Percentiles rank a stretch among this genome's conserved stretches.
phyloP scores from a whole-genome alignment of 305 asterid genomes.

The Ajuga reptans region DNA sequence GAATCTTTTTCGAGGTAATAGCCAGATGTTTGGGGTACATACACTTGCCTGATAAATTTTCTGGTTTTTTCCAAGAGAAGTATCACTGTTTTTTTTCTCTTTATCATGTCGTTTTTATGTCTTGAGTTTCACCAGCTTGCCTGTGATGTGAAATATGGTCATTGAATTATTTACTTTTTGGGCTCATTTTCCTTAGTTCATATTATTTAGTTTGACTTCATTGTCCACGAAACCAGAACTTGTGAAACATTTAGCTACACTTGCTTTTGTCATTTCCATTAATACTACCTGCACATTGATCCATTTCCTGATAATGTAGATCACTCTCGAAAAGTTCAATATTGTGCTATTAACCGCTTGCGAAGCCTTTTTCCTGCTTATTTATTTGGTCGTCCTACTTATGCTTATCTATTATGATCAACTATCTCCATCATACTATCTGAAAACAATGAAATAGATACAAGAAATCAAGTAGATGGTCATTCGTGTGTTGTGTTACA shows the following conservation, averaged over 20 bases:
- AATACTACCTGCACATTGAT: neutral
- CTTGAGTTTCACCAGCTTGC: slow-evolving; percentile 12
- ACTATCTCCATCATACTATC: neutral
- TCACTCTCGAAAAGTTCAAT: neutral
- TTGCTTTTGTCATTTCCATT: slow-evolving; percentile 10
- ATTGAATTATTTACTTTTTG: neutral
- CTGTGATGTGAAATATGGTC: slow-evolving; percentile 3
- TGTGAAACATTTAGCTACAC: neutral
- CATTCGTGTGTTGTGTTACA: slow-evolving; percentile 1
- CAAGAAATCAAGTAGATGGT: neutral
- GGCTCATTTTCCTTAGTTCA: neutral
- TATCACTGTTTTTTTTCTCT: neutral
- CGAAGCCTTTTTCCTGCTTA: neutral
- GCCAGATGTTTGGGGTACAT: slow-evolving; percentile 1
- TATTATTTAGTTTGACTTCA: neutral
- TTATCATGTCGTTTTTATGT: slow-evolving; percentile 1
- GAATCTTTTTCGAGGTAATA: slow-evolving; percentile 66
- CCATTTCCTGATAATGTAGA: neutral
- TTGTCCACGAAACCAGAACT: neutral
- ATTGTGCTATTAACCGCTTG: neutral
- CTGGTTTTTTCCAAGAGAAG: neutral
- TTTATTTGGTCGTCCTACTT: neutral
- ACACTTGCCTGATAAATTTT: slow-evolving; percentile 15
- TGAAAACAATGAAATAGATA: neutral
- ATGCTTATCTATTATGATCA: slow-evolving; percentile 1